Conservation (phyloP, 805 yeast species). For the Monosporozyma aerobia region DNA sequence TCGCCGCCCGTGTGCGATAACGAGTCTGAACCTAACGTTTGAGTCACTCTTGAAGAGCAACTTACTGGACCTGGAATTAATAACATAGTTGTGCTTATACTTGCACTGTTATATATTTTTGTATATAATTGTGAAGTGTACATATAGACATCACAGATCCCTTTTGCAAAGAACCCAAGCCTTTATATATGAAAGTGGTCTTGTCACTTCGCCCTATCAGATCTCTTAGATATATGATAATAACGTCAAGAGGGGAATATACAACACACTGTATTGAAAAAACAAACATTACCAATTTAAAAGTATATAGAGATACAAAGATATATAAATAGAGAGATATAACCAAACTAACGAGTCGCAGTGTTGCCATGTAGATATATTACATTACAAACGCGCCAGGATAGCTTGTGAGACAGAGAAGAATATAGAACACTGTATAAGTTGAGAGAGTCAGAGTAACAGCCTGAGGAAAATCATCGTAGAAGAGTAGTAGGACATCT, state of each 20-base stretch:
- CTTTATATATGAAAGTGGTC: no score
- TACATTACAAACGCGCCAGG: neutral
- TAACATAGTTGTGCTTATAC: constrained; percentile 13
- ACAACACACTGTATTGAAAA: no score
- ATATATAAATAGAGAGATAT: neutral
- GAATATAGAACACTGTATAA: neutral
- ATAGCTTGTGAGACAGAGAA: neutral
- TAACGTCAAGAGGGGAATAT: no score
- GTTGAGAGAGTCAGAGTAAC: no score
- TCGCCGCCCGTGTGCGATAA: constrained; percentile 87
- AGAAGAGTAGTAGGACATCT: neutral
- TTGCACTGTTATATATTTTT: neutral
- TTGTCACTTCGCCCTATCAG: no score
- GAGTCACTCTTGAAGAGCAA: constrained; percentile 68
- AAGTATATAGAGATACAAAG: neutral
- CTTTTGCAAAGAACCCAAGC: no score
- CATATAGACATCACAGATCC: no score
- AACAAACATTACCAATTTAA: neutral
- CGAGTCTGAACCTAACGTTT: constrained; percentile 74
- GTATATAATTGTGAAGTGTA: no score
- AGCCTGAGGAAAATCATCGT: neutral
- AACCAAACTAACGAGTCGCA: neutral
- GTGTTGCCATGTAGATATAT: no score
- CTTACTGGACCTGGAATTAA: constrained; percentile 85
- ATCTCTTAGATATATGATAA: no score